phyloP scores from a whole-genome alignment of 352 stramenopile genomes.

The Pythium aristosporum region DNA sequence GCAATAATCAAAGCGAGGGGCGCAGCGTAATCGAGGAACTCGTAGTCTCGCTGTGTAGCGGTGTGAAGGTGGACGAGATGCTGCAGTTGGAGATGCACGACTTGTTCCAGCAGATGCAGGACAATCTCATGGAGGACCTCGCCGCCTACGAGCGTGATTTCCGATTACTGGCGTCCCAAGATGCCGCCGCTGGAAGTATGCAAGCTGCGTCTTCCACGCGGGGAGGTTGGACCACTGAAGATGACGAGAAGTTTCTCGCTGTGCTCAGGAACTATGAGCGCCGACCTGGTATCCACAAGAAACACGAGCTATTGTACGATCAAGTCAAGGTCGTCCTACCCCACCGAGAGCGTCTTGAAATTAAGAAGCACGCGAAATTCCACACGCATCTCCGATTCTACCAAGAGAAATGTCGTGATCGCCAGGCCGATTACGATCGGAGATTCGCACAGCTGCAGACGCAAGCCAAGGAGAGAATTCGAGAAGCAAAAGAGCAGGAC shows the following conservation, averaged over 20 bases:
- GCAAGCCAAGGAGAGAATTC: constrained; percentile 34
- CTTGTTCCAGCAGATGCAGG: constrained; percentile 33
- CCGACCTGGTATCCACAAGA: constrained; percentile 34
- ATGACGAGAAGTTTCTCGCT: constrained; percentile 65
- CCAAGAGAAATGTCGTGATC: constrained; percentile 53
- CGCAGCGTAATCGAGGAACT: constrained; percentile 13
- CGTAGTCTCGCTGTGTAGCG: not conserved
- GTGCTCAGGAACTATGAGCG: constrained; percentile 50
- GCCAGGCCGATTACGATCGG: constrained; percentile 42
- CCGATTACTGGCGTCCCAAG: constrained; percentile 27
- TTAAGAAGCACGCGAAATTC: constrained; percentile 60
- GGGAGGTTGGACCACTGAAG: constrained; percentile 42
- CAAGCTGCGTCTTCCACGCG: constrained; percentile 38
- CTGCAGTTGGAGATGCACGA: constrained; percentile 45
- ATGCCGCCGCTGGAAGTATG: constrained; percentile 33
- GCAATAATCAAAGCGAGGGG: constrained; percentile 14
- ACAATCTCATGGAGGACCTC: constrained; percentile 33
- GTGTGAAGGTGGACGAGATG: constrained; percentile 38
- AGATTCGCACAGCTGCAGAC: constrained; percentile 32
- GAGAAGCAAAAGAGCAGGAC: constrained; percentile 25
- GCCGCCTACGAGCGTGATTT: constrained; percentile 42
- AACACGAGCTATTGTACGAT: constrained; percentile 58
- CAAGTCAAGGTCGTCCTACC: constrained; percentile 51
- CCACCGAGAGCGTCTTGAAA: constrained; percentile 29
- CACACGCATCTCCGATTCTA: constrained; percentile 58